A percentile compares a stretch with the other conserved stretches of the same genome.
phyloP scores from a whole-genome alignment of 2,329 filamentous ascomycete species.

The Hypoxylon sp. region DNA sequence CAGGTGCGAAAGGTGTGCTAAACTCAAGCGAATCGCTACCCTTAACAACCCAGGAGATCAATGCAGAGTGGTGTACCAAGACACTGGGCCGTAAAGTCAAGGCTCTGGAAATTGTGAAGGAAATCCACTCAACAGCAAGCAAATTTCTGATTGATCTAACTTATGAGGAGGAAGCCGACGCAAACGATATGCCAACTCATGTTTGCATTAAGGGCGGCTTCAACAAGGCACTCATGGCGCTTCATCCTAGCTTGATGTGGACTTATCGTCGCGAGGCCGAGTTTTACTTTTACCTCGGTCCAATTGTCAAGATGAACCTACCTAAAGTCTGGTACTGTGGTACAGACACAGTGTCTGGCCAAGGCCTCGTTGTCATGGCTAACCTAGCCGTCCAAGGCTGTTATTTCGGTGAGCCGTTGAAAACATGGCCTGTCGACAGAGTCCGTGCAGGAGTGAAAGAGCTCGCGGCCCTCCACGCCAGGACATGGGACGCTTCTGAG shows the following conservation, averaged over 20 bases:
- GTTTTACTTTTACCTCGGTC: slow-evolving; percentile 24
- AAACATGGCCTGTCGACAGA: slow-evolving; percentile 29
- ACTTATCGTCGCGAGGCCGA: slow-evolving; percentile 32
- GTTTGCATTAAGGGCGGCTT: slow-evolving; percentile 30
- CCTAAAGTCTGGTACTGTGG: slow-evolving; percentile 29
- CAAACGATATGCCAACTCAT: slow-evolving; percentile 8
- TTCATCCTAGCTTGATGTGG: slow-evolving; percentile 18
- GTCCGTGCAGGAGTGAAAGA: slow-evolving; percentile 29
- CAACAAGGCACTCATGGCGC: slow-evolving; percentile 16
- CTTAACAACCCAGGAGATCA: slow-evolving; percentile 23
- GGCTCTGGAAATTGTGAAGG: slow-evolving; percentile 13
- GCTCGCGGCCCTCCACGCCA: slow-evolving; percentile 25
- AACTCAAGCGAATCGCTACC: slow-evolving; percentile 20
- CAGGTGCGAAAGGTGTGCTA: slow-evolving; percentile 11
- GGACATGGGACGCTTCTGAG: slow-evolving; percentile 27
- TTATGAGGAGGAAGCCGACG: slow-evolving; percentile 9
- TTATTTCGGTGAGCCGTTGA: slow-evolving; percentile 23
- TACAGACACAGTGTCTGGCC: slow-evolving; percentile 18
- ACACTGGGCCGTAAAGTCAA: slow-evolving; percentile 21
- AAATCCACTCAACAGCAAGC: slow-evolving; percentile 33
- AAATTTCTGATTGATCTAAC: slow-evolving; percentile 24
- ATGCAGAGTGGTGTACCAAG: slow-evolving; percentile 24
- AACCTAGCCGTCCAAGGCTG: slow-evolving; percentile 20
- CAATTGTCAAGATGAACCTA: slow-evolving; percentile 27
- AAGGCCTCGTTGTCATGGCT: slow-evolving; percentile 28